Percentiles rank a stretch among this genome's conserved stretches.
Conservation (phyloP, 1,139 yeast species). For the Zygosaccharomyces sapae region DNA sequence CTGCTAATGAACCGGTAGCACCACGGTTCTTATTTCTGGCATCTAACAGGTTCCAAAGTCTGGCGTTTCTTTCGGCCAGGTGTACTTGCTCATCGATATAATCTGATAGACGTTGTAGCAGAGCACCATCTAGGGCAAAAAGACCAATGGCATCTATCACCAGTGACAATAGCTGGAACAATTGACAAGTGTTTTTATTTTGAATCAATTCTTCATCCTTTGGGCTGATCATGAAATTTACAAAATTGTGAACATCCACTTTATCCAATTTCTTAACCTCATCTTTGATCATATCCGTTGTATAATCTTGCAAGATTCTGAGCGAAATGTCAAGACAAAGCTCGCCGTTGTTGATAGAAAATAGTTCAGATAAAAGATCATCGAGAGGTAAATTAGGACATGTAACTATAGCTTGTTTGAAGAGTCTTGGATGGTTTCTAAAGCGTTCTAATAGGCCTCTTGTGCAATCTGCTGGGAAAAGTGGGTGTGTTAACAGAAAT, state of each 20-base stretch:
- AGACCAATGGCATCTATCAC: conserved; percentile 37
- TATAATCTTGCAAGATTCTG: conserved; percentile 59
- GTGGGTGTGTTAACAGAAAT: conserved; percentile 80
- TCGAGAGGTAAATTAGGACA: conserved; percentile 64
- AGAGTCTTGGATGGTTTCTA: conserved; percentile 52
- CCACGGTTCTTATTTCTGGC: conserved; percentile 16
- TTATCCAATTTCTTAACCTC: conserved; percentile 32
- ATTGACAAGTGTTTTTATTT: conserved; percentile 27
- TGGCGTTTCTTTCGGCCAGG: conserved; percentile 32
- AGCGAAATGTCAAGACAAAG: conserved; percentile 65
- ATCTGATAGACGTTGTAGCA: conserved; percentile 25
- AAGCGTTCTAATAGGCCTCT: conserved; percentile 52
- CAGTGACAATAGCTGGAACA: conserved; percentile 33
- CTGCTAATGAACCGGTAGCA: conserved; percentile 4
- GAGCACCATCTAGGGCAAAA: conserved; percentile 30
- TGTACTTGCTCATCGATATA: conserved; percentile 31
- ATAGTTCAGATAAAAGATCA: conserved; percentile 60
- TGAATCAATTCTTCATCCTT: conserved; percentile 20
- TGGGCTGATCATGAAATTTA: conserved; percentile 31
- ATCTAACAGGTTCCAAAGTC: conserved; percentile 33
- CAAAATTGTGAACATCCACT: conserved; percentile 33
- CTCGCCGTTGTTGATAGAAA: conserved; percentile 52
- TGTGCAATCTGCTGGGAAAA: conserved; percentile 63
- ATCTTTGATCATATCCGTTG: conserved; percentile 32
- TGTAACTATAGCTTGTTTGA: conserved; percentile 77